Evolutionary conservation across 1,284 basidiomycete species (phyloP), one percentile per base, ranked within the genome.

Genomic region (Psilocybe mexicana): DNA sequence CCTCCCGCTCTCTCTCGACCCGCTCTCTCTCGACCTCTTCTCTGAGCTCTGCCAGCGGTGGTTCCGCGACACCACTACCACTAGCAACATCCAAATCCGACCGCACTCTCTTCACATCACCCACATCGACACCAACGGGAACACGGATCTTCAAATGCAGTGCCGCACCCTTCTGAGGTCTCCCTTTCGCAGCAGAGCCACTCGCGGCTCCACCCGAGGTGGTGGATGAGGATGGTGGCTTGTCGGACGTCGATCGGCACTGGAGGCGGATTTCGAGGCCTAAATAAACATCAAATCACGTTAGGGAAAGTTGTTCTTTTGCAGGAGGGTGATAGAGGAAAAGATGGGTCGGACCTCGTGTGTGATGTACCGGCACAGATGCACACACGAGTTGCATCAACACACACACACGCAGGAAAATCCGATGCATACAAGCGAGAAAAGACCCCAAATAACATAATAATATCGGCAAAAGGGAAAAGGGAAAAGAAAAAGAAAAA

Each of bases 201-300:
- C 30, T 33, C 5, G 30, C 30, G 8, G 30, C 8, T 8, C 30
- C 30, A 33, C 30, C 30, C 30, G 38, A 5, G 6, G 38, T 6
- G 10, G 38, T n/a, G 6, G 38, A 11, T 40, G 38, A 40, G 10
- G 38, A 40, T n/a, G 38, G n/a, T 0, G 12, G 38, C n/a, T 40
- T 40, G 38, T 40, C 38, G 38, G 46, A 23, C 2, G 46, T 7
- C 6, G 64, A 60, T 49, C 73, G 72, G 50, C 77, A 78, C 44
- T 73, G 67, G 0, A 79, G 70, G 23, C 72, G 69, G 18, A 79
- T 60, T 55, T 82, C 76, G 45, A 79, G 59, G 47, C 72, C 77
- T 81, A 67, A 7, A 43, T 56, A 42, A 18, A 30, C 23, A 36
- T 18, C 18, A 18, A 18, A 18, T 18, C 18, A 36, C 0, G 6